phyloP scores from a whole-genome alignment of 1,284 basidiomycete species.

The Paramarasmius palmivorus region DNA sequence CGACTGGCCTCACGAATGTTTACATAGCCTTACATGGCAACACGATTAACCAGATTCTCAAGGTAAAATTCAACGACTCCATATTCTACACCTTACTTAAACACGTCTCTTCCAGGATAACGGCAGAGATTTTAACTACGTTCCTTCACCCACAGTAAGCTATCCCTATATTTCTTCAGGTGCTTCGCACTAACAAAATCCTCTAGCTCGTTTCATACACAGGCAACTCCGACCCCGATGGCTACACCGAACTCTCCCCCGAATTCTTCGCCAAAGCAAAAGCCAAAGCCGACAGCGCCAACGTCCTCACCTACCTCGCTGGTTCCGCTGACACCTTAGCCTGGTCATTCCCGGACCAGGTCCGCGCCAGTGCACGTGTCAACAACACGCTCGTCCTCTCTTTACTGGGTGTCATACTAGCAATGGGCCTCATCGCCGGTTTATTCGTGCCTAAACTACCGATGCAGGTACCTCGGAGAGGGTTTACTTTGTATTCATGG shows the following conservation, averaged over 20 bases:
- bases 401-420: not conserved
- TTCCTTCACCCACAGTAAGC: slow-evolving; percentile 39
- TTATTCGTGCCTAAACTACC: slow-evolving; percentile 7
- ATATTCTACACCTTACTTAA: not conserved
- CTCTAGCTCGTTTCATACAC: slow-evolving; percentile 37
- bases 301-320: slow-evolving; percentile 40
- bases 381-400: not conserved
- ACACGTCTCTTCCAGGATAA: slow-evolving; percentile 28
- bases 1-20: slow-evolving; percentile 24
- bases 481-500: slow-evolving; percentile 5
- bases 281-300: slow-evolving; percentile 36
- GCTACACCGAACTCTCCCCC: slow-evolving; percentile 38
- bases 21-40: slow-evolving; percentile 37
- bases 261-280: slow-evolving; percentile 31
- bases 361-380: not conserved
- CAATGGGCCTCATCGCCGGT: slow-evolving; percentile 1
- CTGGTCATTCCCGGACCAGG: not conserved
- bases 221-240: slow-evolving; percentile 31
- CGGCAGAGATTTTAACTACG: slow-evolving; percentile 36
- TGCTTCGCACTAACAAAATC: not conserved
- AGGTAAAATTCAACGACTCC: slow-evolving; percentile 21
- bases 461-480: slow-evolving; percentile 1
- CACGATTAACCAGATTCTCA: slow-evolving; percentile 38
- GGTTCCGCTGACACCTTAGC: slow-evolving; percentile 35
- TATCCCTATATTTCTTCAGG: not conserved